Percentiles rank a stretch among this genome's conserved stretches.
These are phyloP conservation scores for Tetragonia tetragonoides DNA, from an alignment of 148 eudicot species.

Conservation along the genomic window DNA sequence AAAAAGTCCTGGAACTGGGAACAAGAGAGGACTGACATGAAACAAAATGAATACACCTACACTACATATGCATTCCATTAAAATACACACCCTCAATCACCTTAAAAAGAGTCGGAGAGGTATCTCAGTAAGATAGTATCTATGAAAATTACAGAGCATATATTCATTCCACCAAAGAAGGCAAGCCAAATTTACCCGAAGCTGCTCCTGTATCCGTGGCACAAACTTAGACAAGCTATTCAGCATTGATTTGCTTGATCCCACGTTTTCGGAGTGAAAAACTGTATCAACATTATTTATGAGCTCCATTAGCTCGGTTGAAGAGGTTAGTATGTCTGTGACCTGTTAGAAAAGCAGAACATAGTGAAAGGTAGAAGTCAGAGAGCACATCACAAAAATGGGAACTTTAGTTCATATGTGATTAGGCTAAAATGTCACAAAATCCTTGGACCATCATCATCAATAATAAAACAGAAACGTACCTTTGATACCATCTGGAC, in stretches of 20 bases:
- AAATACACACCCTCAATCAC: constrained; percentile 4
- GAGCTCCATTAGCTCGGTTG: constrained; percentile 62
- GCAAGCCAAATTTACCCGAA: constrained; percentile 53
- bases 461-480: constrained; percentile 4
- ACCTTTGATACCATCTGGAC: constrained; percentile 87
- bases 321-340: constrained; percentile 61
- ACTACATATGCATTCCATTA: neutral
- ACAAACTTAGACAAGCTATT: constrained; percentile 54
- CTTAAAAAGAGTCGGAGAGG: neutral
- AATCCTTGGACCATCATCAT: no score
- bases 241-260: constrained; percentile 48
- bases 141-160: neutral
- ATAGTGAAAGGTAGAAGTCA: neutral
- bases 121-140: neutral
- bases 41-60: neutral
- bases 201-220: constrained; percentile 68
- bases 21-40: neutral
- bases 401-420: neutral
- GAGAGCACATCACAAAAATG: neutral
- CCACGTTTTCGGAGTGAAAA: constrained; percentile 58
- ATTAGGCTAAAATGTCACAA: neutral
- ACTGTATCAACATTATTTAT: constrained; percentile 65
- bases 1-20: neutral
- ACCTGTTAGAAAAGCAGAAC: constrained; percentile 48
- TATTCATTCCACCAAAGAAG: neutral